These are phyloP conservation scores for Neurospora sp. DNA, from an alignment of 495 filamentous ascomycete genomes.

Conservation along the genomic window DNA sequence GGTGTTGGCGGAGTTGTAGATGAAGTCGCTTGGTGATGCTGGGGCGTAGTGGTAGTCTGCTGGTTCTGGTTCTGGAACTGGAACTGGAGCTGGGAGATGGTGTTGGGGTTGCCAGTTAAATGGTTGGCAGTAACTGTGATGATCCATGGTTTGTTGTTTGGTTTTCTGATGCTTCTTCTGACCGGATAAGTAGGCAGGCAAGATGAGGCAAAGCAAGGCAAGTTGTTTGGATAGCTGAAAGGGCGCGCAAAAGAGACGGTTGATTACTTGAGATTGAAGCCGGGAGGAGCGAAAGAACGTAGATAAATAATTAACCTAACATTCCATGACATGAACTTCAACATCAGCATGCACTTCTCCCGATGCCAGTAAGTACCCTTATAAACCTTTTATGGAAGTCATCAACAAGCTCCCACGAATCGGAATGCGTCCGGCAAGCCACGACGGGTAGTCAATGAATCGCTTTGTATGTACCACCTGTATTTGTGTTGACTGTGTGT, in stretches of 20 bases:
- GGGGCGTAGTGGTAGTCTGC: background rate
- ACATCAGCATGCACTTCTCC: background rate
- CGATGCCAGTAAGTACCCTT: background rate
- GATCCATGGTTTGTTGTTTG: background rate
- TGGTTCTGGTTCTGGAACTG: background rate
- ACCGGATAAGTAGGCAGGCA: background rate
- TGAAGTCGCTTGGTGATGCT: slow-evolving; percentile 16
- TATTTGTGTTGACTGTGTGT: background rate
- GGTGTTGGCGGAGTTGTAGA: slow-evolving; percentile 4
- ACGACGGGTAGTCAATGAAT: background rate
- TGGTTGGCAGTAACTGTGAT: background rate
- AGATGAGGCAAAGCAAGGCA: background rate
- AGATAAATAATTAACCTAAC: background rate
- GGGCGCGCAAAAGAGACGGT: background rate
- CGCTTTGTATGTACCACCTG: background rate
- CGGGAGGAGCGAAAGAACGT: background rate
- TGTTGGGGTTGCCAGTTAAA: background rate
- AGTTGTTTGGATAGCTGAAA: background rate
- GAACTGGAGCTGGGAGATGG: background rate
- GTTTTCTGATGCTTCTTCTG: background rate
- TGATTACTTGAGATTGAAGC: background rate
- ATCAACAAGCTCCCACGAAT: background rate
- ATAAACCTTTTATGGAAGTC: background rate
- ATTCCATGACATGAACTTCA: background rate
- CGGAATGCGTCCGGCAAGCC: background rate